Conservation (phyloP, 179 eudicot species). For the Beta macrorhiza region DNA sequence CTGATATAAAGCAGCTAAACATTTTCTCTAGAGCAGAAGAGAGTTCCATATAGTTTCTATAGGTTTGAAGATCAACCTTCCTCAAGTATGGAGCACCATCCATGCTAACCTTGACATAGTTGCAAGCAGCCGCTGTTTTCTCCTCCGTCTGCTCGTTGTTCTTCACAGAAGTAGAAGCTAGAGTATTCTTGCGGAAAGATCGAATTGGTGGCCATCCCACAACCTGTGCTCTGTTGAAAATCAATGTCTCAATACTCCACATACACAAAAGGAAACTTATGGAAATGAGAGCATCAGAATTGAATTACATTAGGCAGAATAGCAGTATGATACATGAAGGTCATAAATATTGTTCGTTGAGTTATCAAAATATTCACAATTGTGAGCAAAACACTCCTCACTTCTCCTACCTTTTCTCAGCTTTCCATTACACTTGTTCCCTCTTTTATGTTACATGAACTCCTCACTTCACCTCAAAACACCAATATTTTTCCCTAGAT, state of each 20-base stretch:
- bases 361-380: background rate
- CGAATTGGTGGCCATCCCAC: conserved; percentile 95
- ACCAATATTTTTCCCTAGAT: background rate
- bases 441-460: background rate
- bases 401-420: background rate
- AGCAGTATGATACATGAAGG: background rate
- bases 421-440: background rate
- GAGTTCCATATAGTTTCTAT: conserved; percentile 48
- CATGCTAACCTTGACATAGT: conserved; percentile 73
- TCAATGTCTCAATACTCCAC: conserved; percentile 5
- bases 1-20: conserved; percentile 63
- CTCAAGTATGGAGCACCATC: conserved; percentile 76
- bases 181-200: conserved; percentile 73
- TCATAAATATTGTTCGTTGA: too few species aligned
- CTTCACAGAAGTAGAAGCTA: conserved; percentile 47
- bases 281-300: background rate
- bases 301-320: background rate
- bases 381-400: background rate
- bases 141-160: conserved; percentile 44
- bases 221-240: conserved; percentile 64
- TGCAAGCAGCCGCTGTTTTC: conserved; percentile 34
- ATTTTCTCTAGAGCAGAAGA: conserved; percentile 64
- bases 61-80: conserved; percentile 60
- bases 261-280: background rate
- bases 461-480: background rate